Conservation (phyloP, 495 filamentous ascomycete genomes). For the Jackrogersella multiformis region DNA sequence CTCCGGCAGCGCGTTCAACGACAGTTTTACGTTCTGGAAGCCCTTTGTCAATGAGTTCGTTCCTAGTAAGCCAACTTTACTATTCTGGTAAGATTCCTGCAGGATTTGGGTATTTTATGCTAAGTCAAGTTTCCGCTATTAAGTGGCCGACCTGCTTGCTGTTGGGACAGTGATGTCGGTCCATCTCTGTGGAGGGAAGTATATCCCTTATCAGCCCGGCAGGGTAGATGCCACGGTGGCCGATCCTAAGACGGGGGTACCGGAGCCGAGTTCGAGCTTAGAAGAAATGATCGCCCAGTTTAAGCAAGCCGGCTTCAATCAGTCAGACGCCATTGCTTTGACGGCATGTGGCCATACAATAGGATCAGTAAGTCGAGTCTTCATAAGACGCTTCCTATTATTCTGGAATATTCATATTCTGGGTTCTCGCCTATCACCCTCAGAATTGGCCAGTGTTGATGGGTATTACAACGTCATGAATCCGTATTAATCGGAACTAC, state of each 20-base stretch:
- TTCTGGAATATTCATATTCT: background rate
- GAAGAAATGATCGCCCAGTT: slow-evolving; percentile 56
- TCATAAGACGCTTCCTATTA: background rate
- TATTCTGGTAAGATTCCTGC: background rate
- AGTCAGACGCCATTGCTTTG: slow-evolving; percentile 58
- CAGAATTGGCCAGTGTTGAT: background rate
- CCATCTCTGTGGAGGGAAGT: slow-evolving; percentile 57
- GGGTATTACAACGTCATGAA: slow-evolving; percentile 31
- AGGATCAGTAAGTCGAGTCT: slow-evolving; percentile 48
- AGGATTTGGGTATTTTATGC: slow-evolving; percentile 2
- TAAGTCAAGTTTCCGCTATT: slow-evolving; percentile 37
- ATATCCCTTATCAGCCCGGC: slow-evolving; percentile 58
- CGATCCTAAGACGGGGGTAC: slow-evolving; percentile 55
- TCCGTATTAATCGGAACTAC: slow-evolving; percentile 44
- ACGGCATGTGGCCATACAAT: slow-evolving; percentile 63
- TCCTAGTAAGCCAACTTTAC: slow-evolving; percentile 35
- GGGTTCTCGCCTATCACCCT: background rate
- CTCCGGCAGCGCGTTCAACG: slow-evolving; percentile 57
- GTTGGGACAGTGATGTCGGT: slow-evolving; percentile 57
- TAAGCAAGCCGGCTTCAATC: slow-evolving; percentile 53
- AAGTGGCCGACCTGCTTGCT: slow-evolving; percentile 60
- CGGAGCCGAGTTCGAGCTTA: slow-evolving; percentile 56
- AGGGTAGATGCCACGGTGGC: slow-evolving; percentile 58
- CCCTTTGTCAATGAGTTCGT: slow-evolving; percentile 47
- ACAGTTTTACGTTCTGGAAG: slow-evolving; percentile 55